These are phyloP conservation scores for Dioszegia hungarica DNA, from an alignment of 768 basidiomycete genomes.

Conservation along the genomic window DNA sequence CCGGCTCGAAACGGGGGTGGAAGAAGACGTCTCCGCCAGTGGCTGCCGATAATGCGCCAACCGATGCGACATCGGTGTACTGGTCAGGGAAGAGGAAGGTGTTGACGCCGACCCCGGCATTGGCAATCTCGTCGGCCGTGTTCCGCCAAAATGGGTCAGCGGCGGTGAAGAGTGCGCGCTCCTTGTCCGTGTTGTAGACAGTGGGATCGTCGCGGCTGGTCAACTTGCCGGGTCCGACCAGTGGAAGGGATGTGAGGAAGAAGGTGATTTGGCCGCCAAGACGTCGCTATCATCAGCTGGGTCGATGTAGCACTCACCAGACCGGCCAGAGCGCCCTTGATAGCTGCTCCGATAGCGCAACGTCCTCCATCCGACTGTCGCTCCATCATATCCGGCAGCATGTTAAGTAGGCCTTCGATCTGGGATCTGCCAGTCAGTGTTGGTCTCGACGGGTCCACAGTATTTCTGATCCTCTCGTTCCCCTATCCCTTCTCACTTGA, in stretches of 20 bases:
- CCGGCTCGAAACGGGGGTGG: conserved; percentile 72
- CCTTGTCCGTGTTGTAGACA: conserved; percentile 78
- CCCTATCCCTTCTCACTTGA: too few species aligned
- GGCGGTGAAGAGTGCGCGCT: conserved; percentile 70
- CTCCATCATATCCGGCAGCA: conserved; percentile 62
- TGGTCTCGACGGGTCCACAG: too few species aligned
- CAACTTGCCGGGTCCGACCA: conserved; percentile 68
- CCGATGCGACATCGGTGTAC: conserved; percentile 79
- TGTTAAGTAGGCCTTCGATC: conserved; percentile 64
- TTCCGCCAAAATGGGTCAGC: conserved; percentile 75
- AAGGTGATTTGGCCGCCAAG: conserved; percentile 69
- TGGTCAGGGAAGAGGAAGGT: conserved; percentile 76
- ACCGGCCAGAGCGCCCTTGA: conserved; percentile 66
- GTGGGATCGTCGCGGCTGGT: conserved; percentile 59
- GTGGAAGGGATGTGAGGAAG: conserved; percentile 68
- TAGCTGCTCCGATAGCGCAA: conserved; percentile 71
- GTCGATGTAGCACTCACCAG: conserved; percentile 55
- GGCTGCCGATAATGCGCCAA: conserved; percentile 66
- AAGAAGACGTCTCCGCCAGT: conserved; percentile 90
- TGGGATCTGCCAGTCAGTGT: conserved; percentile 53
- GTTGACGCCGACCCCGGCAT: conserved; percentile 83
- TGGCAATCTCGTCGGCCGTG: conserved; percentile 80
- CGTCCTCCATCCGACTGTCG: conserved; percentile 51
- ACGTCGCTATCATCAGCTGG: conserved; percentile 18
- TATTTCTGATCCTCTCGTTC: too few species aligned